phyloP scores from a whole-genome alignment of 306 rosid species.

The Ammopiptanthus mongolicus region DNA sequence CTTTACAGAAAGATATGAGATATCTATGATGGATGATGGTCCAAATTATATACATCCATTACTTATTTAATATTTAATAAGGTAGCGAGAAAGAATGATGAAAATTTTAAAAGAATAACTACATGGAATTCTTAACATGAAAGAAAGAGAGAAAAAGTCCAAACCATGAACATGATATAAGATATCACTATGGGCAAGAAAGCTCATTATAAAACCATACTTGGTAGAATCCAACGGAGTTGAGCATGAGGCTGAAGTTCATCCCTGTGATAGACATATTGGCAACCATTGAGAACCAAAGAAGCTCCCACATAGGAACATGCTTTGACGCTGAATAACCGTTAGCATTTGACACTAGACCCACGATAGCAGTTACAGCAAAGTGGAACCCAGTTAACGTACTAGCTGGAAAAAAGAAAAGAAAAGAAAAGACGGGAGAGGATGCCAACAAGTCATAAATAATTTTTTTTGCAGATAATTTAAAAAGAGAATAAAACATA shows the following conservation, averaged over 20 bases:
- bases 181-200: not conserved
- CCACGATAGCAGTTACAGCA: slow-evolving; percentile 83
- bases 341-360: slow-evolving; percentile 75
- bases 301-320: slow-evolving; percentile 85
- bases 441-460: not conserved
- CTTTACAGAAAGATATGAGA: not conserved
- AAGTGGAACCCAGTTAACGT: slow-evolving; percentile 93
- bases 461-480: no score
- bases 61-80: not conserved
- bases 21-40: not conserved
- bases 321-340: slow-evolving; percentile 80
- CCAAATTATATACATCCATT: not conserved
- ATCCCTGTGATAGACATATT: slow-evolving; percentile 80
- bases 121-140: not conserved
- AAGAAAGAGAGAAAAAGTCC: not conserved
- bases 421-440: not conserved
- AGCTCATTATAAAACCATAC: not conserved
- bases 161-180: not conserved
- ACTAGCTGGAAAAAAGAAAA: slow-evolving; percentile 51
- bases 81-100: not conserved
- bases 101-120: not conserved
- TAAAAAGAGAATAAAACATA: no score
- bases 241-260: slow-evolving; percentile 94
- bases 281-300: slow-evolving; percentile 88
- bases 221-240: slow-evolving; percentile 74